Evolutionary conservation across 2,329 filamentous ascomycete species (phyloP).

Genomic region (Elsinoe australis): DNA sequence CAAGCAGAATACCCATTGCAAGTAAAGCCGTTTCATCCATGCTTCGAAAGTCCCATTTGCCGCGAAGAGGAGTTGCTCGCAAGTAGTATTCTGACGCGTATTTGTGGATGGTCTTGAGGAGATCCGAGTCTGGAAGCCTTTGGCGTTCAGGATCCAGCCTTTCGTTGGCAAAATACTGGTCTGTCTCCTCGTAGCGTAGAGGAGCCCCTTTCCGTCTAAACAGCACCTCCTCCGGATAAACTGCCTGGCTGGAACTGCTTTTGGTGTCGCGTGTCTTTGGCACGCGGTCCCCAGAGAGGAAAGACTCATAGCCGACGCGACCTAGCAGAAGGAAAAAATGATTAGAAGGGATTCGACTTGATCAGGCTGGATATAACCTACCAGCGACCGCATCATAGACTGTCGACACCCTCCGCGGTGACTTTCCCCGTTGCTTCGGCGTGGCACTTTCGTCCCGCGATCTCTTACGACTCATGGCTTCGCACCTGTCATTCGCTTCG

Average conservation of each 20-base stretch:
- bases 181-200: conserved; percentile 59
- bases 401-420: conserved; percentile 31
- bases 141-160: conserved; percentile 42
- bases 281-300: too few relatives aligned
- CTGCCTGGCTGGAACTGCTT: conserved; percentile 29
- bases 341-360: not conserved
- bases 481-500: not conserved
- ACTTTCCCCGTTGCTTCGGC: not conserved
- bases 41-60: conserved; percentile 45
- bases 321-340: conserved; percentile 29
- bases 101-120: conserved; percentile 60
- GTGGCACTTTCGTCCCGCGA: not conserved
- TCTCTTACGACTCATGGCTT: not conserved
- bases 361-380: conserved; percentile 27
- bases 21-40: conserved; percentile 74
- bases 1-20: conserved; percentile 65
- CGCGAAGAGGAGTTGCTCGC: conserved; percentile 23
- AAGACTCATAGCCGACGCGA: conserved; percentile 40
- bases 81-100: conserved; percentile 63
- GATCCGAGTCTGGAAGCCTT: conserved; percentile 58
- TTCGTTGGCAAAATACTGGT: conserved; percentile 62
- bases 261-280: conserved; percentile 28
- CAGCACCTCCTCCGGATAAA: conserved; percentile 63
- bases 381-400: conserved; percentile 69
- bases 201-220: conserved; percentile 60